A percentile compares a stretch with the other conserved stretches of the same genome.
Evolutionary conservation across 1,284 basidiomycete species (phyloP).

Genomic region (Sanghuangporus weigelae): DNA sequence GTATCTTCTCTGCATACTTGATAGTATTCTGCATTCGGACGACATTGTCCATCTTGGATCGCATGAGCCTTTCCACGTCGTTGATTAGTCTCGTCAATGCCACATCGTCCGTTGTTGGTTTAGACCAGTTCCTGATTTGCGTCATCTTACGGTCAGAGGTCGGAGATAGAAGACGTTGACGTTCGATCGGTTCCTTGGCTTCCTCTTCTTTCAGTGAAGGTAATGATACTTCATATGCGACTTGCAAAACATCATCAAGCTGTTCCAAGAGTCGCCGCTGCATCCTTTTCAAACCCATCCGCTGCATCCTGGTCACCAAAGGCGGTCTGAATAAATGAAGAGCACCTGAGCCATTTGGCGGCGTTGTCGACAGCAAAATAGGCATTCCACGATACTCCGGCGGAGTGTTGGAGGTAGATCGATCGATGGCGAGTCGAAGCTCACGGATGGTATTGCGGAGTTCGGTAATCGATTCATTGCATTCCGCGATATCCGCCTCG

Average conservation of each 20-base stretch:
- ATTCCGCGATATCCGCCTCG: constrained; percentile 91
- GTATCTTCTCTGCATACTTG: constrained; percentile 93
- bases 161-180: constrained; percentile 85
- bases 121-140: constrained; percentile 78
- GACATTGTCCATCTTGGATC: constrained; percentile 92
- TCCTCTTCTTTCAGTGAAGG: constrained; percentile 91
- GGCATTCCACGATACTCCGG: constrained; percentile 89
- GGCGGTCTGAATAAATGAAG: constrained; percentile 61
- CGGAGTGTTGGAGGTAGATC: constrained; percentile 48
- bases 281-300: constrained; percentile 76
- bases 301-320: constrained; percentile 63
- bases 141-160: constrained; percentile 81
- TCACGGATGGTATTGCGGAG: constrained; percentile 80
- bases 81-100: constrained; percentile 78
- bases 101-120: constrained; percentile 79
- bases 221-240: constrained; percentile 80
- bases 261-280: constrained; percentile 79
- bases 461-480: constrained; percentile 90
- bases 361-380: constrained; percentile 66
- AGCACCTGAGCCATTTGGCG: constrained; percentile 55
- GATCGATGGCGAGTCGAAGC: constrained; percentile 59
- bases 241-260: constrained; percentile 78
- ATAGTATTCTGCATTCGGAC: constrained; percentile 98
- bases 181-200: constrained; percentile 85
- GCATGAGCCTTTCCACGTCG: constrained; percentile 85